These are phyloP conservation scores for Phytophthora agathidicida DNA, from an alignment of 352 stramenopile species.

Conservation along the genomic window DNA sequence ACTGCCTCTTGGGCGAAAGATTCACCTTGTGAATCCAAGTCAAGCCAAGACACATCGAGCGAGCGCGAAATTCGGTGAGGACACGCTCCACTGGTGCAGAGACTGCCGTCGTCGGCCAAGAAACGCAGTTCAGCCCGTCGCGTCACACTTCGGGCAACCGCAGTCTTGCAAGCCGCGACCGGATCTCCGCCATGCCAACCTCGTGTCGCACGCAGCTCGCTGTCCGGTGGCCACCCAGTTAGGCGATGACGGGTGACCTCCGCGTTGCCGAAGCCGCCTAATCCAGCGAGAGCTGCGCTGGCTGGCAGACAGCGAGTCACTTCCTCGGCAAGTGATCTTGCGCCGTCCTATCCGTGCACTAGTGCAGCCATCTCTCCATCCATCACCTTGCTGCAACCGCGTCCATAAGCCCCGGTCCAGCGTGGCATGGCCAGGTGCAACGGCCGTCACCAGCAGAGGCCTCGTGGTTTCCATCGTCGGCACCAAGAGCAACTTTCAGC, in stretches of 20 bases:
- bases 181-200: constrained; percentile 18
- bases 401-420: background rate
- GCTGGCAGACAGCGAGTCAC: constrained; percentile 12
- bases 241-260: background rate
- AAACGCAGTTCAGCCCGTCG: constrained; percentile 26
- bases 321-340: constrained; percentile 2
- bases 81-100: constrained; percentile 21
- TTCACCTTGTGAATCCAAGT: too few relatives aligned
- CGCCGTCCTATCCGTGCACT: constrained; percentile 19
- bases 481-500: too few relatives aligned
- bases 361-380: constrained; percentile 33
- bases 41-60: constrained; percentile 21
- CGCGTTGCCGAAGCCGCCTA: constrained; percentile 7
- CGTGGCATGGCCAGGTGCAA: constrained; percentile 18
- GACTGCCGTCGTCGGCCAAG: constrained; percentile 22
- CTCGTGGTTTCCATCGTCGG: constrained; percentile 1
- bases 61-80: constrained; percentile 22
- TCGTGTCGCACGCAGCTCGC: constrained; percentile 24
- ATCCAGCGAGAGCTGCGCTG: constrained; percentile 19
- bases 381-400: constrained; percentile 5
- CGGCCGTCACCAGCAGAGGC: constrained; percentile 3
- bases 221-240: constrained; percentile 24
- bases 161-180: constrained; percentile 13
- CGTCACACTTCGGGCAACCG: constrained; percentile 33
- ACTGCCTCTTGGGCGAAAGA: constrained; percentile 8